Conservation (phyloP, 352 stramenopile genomes). For the Phytophthora cajani region DNA sequence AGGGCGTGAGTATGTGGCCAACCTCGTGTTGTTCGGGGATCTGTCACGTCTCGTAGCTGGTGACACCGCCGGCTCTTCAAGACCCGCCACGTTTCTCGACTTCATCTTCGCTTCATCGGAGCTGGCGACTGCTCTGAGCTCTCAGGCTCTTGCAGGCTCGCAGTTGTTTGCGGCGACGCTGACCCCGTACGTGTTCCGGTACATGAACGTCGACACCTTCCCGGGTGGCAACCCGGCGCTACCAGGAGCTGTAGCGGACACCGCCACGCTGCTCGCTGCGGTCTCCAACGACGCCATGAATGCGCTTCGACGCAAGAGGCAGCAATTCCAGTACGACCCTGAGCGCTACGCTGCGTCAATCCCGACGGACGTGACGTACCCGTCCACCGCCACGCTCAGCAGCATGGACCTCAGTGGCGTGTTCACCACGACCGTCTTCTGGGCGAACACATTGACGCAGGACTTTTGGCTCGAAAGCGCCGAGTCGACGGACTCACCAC, state of each 20-base stretch:
- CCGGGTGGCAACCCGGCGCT: conserved; percentile 47
- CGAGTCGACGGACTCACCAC: conserved; percentile 63
- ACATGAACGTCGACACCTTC: conserved; percentile 49
- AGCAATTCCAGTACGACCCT: conserved; percentile 50
- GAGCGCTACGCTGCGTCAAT: conserved; percentile 26
- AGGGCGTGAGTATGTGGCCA: conserved; percentile 41
- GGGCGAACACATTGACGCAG: conserved; percentile 45
- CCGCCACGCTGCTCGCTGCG: conserved; percentile 29
- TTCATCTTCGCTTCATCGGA: conserved; percentile 33
- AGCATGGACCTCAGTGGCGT: conserved; percentile 20
- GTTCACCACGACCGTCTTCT: conserved; percentile 56
- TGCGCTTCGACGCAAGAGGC: conserved; percentile 44
- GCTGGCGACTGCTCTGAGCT: conserved; percentile 16
- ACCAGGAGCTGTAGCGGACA: conserved; percentile 24
- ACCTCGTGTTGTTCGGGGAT: conserved; percentile 56
- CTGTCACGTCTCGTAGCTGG: conserved; percentile 30
- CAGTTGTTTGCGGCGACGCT: conserved; percentile 35
- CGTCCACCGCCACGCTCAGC: conserved; percentile 23
- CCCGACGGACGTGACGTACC: conserved; percentile 35
- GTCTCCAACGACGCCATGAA: conserved; percentile 43
- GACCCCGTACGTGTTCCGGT: conserved; percentile 55
- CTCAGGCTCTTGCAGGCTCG: conserved; percentile 19
- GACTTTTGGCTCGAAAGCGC: conserved; percentile 65
- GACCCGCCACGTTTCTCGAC: conserved; percentile 57
- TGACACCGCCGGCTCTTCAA: conserved; percentile 11